phyloP scores from a whole-genome alignment of 2,329 filamentous ascomycete species.

The Cryphonectria parasitica region DNA sequence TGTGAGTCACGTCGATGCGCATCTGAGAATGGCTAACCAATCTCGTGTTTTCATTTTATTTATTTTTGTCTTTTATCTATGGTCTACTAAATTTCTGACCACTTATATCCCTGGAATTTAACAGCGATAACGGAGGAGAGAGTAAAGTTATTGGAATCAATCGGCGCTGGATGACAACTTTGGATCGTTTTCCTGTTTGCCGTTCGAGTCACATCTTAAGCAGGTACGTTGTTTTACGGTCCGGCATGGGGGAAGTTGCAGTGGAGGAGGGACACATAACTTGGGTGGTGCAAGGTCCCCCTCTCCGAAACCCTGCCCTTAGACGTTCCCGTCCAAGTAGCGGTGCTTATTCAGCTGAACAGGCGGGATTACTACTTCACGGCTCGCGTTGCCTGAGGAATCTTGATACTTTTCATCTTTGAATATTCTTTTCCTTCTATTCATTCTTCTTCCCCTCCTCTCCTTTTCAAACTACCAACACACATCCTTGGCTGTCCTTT shows the following conservation, averaged over 20 bases:
- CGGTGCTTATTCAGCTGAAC: conserved; percentile 1
- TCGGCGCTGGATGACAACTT: neutral
- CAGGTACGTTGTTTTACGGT: neutral
- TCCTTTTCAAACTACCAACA: neutral
- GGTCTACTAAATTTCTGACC: neutral
- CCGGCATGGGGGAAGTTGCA: neutral
- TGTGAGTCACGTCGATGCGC: conserved; percentile 32
- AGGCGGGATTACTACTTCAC: neutral
- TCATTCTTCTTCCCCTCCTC: neutral
- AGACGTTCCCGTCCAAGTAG: neutral
- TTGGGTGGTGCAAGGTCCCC: neutral
- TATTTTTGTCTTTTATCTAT: neutral
- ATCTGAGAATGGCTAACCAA: neutral
- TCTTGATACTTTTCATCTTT: neutral
- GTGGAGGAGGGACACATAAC: neutral
- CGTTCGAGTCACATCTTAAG: conserved; percentile 5
- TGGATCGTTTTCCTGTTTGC: neutral
- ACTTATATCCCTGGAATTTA: neutral
- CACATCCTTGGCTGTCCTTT: neutral
- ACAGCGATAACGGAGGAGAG: conserved; percentile 6
- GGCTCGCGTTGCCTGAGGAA: neutral
- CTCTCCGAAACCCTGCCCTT: neutral
- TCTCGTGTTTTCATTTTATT: neutral
- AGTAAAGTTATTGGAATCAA: neutral
- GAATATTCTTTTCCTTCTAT: neutral